Percentiles rank a stretch among this genome's conserved stretches.
phyloP scores from a whole-genome alignment of 176 grass and related monocot species.

The Avena sativa region DNA sequence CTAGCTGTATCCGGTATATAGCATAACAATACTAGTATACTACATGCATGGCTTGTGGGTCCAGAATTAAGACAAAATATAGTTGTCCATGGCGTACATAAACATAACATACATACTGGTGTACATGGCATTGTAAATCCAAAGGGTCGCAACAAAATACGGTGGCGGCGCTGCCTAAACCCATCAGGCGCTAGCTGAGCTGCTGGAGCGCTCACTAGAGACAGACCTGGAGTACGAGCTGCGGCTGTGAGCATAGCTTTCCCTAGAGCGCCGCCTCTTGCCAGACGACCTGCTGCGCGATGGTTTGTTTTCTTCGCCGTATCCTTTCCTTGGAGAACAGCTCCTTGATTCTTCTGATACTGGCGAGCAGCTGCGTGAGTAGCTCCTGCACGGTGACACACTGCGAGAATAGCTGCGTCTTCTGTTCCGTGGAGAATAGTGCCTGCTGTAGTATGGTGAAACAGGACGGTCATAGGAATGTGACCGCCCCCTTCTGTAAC shows the following conservation, averaged over 20 bases:
- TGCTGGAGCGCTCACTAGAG: constrained; percentile 34
- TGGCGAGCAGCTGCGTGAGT: constrained; percentile 45
- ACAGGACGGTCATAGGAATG: constrained; percentile 36
- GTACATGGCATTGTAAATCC: background rate
- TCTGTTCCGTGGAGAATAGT: constrained; percentile 25
- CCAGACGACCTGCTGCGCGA: constrained; percentile 27
- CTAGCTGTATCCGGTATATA: background rate
- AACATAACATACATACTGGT: background rate
- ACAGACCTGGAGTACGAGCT: constrained; percentile 53
- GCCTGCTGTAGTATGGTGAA: constrained; percentile 47
- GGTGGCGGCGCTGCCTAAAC: background rate
- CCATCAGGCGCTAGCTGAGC: background rate
- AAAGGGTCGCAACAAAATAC: background rate
- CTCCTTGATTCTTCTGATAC: constrained; percentile 30
- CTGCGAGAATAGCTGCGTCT: constrained; percentile 48
- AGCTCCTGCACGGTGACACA: constrained; percentile 40
- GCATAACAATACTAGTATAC: background rate
- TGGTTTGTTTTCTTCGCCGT: background rate
- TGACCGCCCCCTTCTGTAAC: constrained; percentile 41
- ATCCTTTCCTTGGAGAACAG: constrained; percentile 34
- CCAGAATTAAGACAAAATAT: background rate
- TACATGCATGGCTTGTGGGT: background rate
- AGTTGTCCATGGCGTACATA: background rate
- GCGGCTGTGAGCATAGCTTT: constrained; percentile 68
- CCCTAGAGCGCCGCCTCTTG: constrained; percentile 53